These are phyloP conservation scores for Exophiala phaeomuriformis DNA, from an alignment of 2,329 filamentous ascomycete species.

Conservation along the genomic window DNA sequence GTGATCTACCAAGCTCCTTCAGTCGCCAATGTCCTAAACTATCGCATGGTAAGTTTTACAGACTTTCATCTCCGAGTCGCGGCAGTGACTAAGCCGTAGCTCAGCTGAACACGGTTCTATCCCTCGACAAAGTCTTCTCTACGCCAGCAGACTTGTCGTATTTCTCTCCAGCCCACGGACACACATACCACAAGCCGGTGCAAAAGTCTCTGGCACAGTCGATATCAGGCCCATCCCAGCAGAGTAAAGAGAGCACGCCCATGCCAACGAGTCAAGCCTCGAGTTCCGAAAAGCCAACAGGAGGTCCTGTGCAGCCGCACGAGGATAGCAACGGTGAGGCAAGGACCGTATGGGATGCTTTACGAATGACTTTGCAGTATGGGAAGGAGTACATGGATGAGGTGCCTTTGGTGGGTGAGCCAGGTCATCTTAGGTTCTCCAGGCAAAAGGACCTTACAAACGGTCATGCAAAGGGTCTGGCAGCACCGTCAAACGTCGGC, in stretches of 20 bases:
- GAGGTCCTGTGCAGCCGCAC: conserved; percentile 4
- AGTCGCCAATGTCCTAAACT: conserved; percentile 51
- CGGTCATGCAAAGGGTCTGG: conserved; percentile 8
- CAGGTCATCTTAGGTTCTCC: conserved; percentile 54
- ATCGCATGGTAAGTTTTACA: conserved; percentile 42
- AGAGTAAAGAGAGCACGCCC: conserved; percentile 45
- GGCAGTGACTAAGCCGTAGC: conserved; percentile 2
- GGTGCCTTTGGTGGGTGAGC: conserved; percentile 55
- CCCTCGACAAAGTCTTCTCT: conserved; percentile 50
- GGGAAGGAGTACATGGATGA: conserved; percentile 59
- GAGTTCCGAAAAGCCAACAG: conserved; percentile 6
- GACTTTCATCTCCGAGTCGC: neutral
- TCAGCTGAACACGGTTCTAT: conserved; percentile 50
- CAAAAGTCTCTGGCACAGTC: conserved; percentile 20
- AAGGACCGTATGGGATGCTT: conserved; percentile 41
- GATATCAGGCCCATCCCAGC: conserved; percentile 34
- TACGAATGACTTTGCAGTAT: conserved; percentile 47
- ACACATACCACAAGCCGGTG: conserved; percentile 51
- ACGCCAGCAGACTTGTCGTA: conserved; percentile 47
- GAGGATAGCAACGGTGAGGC: conserved; percentile 29
- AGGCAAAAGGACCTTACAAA: conserved; percentile 31
- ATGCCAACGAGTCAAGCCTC: conserved; percentile 34
- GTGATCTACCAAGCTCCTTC: conserved; percentile 57
- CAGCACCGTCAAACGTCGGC: neutral
- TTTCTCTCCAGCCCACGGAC: conserved; percentile 53